These are phyloP conservation scores for Myxozyma neotropica DNA, from an alignment of 805 yeast species.

Conservation along the genomic window DNA sequence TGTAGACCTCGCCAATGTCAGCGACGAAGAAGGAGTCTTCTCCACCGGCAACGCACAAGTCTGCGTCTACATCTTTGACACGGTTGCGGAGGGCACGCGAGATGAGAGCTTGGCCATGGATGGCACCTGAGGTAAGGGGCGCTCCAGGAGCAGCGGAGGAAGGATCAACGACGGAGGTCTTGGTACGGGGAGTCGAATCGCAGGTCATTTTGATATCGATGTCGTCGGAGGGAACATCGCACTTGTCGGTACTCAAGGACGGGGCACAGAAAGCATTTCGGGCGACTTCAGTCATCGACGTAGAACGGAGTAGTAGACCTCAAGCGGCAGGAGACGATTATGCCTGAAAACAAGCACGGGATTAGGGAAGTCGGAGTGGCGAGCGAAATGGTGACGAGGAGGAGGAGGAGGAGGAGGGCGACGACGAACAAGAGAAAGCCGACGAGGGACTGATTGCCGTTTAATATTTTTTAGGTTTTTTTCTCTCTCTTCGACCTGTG, in stretches of 20 bases:
- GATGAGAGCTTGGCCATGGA: conserved; percentile 30
- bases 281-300: conserved; percentile 36
- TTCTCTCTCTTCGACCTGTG: background rate
- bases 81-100: conserved; percentile 31
- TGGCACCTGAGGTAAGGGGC: conserved; percentile 8
- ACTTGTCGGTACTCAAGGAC: conserved; percentile 26
- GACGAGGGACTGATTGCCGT: background rate
- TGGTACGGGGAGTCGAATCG: conserved; percentile 14
- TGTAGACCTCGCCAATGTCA: conserved; percentile 72
- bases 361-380: background rate
- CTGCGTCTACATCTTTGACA: conserved; percentile 50
- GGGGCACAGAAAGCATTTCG: conserved; percentile 35
- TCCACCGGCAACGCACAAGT: conserved; percentile 68
- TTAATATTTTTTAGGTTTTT: background rate
- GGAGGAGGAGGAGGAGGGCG: background rate
- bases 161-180: background rate
- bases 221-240: conserved; percentile 12
- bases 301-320: conserved; percentile 9
- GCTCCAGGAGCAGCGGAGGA: conserved; percentile 3
- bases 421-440: background rate
- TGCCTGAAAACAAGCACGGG: conserved; percentile 7
- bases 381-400: background rate
- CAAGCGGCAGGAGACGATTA: conserved; percentile 7
- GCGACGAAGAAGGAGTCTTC: conserved; percentile 88
- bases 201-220: conserved; percentile 15